Evolutionary conservation across 2,329 filamentous ascomycete species (phyloP).

Genomic region (Decorospora gaudefroyi): DNA sequence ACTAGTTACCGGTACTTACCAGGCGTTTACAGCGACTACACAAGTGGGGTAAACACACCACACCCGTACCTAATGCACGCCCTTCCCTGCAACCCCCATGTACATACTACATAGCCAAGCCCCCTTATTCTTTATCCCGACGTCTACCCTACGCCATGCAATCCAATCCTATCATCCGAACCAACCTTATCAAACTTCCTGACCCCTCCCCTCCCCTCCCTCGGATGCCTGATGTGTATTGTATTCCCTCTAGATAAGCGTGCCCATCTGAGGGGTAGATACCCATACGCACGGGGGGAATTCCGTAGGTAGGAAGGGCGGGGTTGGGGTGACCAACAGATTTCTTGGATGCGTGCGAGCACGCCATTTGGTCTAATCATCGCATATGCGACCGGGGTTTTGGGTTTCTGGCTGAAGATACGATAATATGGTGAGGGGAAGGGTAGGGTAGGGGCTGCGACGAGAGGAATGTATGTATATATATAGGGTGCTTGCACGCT

Average conservation of each 20-base stretch:
- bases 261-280: too few species aligned
- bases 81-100: too few species aligned
- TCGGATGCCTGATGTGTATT: neutral
- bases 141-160: slow-evolving; percentile 4
- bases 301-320: neutral
- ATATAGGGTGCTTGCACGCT: neutral
- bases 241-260: too few species aligned
- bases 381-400: slow-evolving; percentile 25
- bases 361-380: slow-evolving; percentile 40
- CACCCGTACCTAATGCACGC: slow-evolving; percentile 1
- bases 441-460: slow-evolving; percentile 10
- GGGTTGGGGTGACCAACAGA: slow-evolving; percentile 2
- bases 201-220: neutral
- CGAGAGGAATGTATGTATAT: neutral
- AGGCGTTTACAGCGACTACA: slow-evolving; percentile 9
- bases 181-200: neutral
- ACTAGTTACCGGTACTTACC: neutral
- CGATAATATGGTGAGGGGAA: slow-evolving; percentile 16
- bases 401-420: slow-evolving; percentile 23
- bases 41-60: slow-evolving; percentile 6
- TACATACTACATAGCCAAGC: too few species aligned
- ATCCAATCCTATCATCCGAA: slow-evolving; percentile 1
- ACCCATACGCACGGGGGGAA: too few species aligned
- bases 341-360: slow-evolving; percentile 21
- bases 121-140: slow-evolving; percentile 14